Percentiles rank a stretch among this genome's conserved stretches.
phyloP scores from a whole-genome alignment of 306 rosid species.

The Sophora flavescens region DNA sequence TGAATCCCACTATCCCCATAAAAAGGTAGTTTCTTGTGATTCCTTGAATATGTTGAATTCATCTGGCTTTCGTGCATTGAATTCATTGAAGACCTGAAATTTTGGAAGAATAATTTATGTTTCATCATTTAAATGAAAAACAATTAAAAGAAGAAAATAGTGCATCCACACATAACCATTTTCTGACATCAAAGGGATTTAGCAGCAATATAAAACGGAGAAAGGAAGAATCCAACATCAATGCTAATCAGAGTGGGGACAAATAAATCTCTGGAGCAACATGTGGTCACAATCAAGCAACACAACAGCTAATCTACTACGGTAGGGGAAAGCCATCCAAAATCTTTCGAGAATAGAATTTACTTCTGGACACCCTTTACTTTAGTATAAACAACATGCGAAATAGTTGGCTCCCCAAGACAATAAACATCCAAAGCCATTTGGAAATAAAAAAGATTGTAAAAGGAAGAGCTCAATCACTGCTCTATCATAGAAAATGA shows the following conservation, averaged over 20 bases:
- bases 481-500: not conserved
- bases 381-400: slow-evolving; percentile 8
- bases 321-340: slow-evolving; percentile 20
- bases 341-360: not conserved
- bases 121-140: slow-evolving; percentile 27
- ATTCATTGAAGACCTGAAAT: slow-evolving; percentile 85
- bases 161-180: no score
- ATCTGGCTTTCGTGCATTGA: slow-evolving; percentile 92
- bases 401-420: not conserved
- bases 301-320: not conserved
- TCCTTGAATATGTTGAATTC: slow-evolving; percentile 77
- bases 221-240: slow-evolving; percentile 3
- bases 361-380: not conserved
- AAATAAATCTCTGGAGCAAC: not conserved
- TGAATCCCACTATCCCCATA: slow-evolving; percentile 73
- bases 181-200: no score
- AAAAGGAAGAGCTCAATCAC: slow-evolving; percentile 1
- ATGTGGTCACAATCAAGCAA: slow-evolving; percentile 3
- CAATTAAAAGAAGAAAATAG: not conserved
- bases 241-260: not conserved
- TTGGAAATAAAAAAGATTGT: not conserved
- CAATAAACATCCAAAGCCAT: not conserved
- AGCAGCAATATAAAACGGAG: slow-evolving; percentile 6
- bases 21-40: slow-evolving; percentile 75
- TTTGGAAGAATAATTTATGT: slow-evolving; percentile 29